Conservation (phyloP, 495 filamentous ascomycete genomes). For the Clohesyomyces aquaticus region DNA sequence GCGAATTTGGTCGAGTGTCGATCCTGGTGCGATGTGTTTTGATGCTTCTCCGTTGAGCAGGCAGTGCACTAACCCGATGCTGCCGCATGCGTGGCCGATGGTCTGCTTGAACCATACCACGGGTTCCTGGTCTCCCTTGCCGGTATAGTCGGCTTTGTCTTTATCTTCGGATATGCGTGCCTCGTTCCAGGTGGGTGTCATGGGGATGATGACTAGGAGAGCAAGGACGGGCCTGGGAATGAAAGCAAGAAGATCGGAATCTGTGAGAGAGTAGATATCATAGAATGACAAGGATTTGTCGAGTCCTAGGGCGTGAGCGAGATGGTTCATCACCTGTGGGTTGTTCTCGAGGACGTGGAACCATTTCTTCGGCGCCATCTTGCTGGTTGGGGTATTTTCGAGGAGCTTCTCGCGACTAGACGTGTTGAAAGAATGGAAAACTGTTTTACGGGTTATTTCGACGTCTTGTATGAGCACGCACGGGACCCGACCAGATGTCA, state of each 20-base stretch:
- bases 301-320: constrained; percentile 31
- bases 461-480: no score
- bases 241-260: constrained; percentile 36
- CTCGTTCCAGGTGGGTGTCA: constrained; percentile 28
- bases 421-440: no score
- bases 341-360: no score
- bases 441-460: no score
- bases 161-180: constrained; percentile 27
- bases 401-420: no score
- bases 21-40: constrained; percentile 51
- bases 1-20: constrained; percentile 55
- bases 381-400: no score
- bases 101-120: constrained; percentile 92
- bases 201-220: constrained; percentile 35
- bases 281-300: constrained; percentile 24
- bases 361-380: no score
- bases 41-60: constrained; percentile 62
- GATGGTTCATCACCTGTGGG: constrained; percentile 34
- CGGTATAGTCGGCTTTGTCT: constrained; percentile 49
- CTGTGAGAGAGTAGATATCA: constrained; percentile 39
- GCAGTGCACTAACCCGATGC: constrained; percentile 80
- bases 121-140: constrained; percentile 58
- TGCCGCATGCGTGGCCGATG: constrained; percentile 83
- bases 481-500: no score
- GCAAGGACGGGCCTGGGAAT: constrained; percentile 38